Base-by-base conservation (phyloP, 148 eudicot genomes). In the Pharnaceum exiguum region DNA sequence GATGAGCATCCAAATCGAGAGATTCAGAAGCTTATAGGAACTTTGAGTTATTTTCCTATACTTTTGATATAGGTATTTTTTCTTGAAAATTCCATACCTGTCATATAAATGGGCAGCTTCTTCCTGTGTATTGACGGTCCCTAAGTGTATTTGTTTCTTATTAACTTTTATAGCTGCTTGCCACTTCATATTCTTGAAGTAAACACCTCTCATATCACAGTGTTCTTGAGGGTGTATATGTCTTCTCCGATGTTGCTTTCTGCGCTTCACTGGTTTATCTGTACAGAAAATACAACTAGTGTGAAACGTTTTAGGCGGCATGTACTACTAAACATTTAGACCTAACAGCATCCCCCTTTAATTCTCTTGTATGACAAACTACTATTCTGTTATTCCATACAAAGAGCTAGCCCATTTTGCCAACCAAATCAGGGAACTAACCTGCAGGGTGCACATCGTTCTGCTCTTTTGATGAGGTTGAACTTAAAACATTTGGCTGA, bases 141-240 rank as follows among this genome's bases (percentile, higher is more conserved):
- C 99, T 50, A 93, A 62, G 63, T 93, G 99, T 69, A 93, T 86
- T 73, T 93, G 99, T 70, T 83, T 89, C 79, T 83, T 86, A 66
- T 83, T 95, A 33, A 93, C 99, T 78, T 93, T 93, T 25, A 93
- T 88, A 15, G 99, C 99, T 22, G 99, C 96, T 77, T 93, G 99
- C 96, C 96, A 93, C 70, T 83, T 89, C 79, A 68, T 63, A 60
- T 93, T 93, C 84, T 93, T 93, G 74, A 74, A 77, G 74, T 93
- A 93, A 44, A 93, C 99, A 15, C 99, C 99, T 71, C 79, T 75
- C 88, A 81, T 72, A 2, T 59, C 36, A 30, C 74, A 78, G 9
- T 77, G 74, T 65, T 77, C 86, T 60, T 79, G 83, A 65, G 71
- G 69, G 22, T 82, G 80, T 19, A 55, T 40, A 37, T 74, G 75